Base-by-base conservation (phyloP, 257 asterid genomes). In the Nicotiana tabacum region DNA sequence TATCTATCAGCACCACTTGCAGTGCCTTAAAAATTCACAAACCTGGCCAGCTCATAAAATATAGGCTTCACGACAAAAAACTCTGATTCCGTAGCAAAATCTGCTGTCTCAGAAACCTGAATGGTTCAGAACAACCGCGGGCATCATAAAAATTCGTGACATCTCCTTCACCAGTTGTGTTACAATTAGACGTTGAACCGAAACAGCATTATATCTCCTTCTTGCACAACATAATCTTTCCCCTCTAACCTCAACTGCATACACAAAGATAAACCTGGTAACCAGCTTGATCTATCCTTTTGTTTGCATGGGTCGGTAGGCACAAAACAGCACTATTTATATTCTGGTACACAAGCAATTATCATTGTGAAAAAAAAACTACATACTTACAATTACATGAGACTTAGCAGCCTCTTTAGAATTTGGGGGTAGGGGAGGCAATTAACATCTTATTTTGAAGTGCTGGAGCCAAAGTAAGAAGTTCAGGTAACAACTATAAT, bases 221-320 rank as follows among this genome's bases (percentile, higher is more conserved):
- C 99, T 91, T 88, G 89, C 66, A 96, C 99, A 58, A 93, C 82
- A 62, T 96, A 96, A 33, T 96, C 99, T 90, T 94, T 96, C 37
- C 99, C 99, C 85, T 96, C 99, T 58, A 92, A 91, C 86, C 97
- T 93, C 91, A 96, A 89, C 99, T 96, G 98, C 94, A 89, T 16
- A 43, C 60, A 82, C 61, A 66, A 55, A 62, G 70, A 56, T 53
- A 74, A 68, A 83, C 46, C 61, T 43, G 43, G 81, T 55, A 84
- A 37, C 77, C 18, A 66, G 55, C 77, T 16, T 15, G 80, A 81
- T 12, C 58, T 39, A 13, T 29, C 62, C 77, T 39, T 9, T n/a
- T 37, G 79, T 46, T 72, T 72, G 39, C 79, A 72, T 1, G 39
- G 78, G 24, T 24, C 39, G 15, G 67, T 24, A 3, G 76, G 58